phyloP scores from a whole-genome alignment of 148 eudicot genomes.

The Vaccinium macrocarpon region DNA sequence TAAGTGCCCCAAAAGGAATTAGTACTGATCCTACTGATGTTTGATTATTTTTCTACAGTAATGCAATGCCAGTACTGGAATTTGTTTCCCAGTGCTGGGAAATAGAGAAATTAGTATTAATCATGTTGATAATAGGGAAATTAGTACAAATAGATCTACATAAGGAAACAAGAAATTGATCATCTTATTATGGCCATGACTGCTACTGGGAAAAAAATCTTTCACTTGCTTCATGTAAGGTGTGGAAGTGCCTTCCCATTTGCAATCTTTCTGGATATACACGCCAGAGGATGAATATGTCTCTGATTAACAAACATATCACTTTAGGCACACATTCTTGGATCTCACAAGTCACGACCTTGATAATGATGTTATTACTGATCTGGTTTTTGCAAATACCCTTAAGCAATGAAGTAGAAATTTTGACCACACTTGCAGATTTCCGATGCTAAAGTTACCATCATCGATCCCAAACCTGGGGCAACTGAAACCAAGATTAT shows the following conservation, averaged over 20 bases:
- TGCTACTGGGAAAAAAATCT: neutral
- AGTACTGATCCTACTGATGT: neutral
- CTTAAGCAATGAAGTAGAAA: neutral
- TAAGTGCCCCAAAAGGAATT: neutral
- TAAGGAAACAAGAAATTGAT: neutral
- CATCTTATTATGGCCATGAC: neutral
- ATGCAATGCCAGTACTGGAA: neutral
- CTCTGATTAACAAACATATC: neutral
- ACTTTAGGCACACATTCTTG: neutral
- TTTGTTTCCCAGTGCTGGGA: neutral
- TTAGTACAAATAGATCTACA: neutral
- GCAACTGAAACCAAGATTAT: slow-evolving; percentile 61
- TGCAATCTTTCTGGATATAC: neutral
- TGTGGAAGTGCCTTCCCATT: neutral
- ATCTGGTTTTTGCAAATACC: neutral
- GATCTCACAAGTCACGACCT: neutral
- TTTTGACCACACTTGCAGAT: neutral
- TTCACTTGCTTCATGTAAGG: neutral
- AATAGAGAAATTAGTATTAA: neutral
- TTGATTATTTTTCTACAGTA: neutral
- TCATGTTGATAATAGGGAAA: neutral
- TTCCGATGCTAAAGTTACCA: slow-evolving; percentile 11
- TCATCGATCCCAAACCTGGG: slow-evolving; percentile 9
- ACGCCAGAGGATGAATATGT: neutral
- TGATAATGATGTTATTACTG: neutral